Evolutionary conservation across 116 monocot genomes (phyloP).

Genomic region (Posidonia oceanica): DNA sequence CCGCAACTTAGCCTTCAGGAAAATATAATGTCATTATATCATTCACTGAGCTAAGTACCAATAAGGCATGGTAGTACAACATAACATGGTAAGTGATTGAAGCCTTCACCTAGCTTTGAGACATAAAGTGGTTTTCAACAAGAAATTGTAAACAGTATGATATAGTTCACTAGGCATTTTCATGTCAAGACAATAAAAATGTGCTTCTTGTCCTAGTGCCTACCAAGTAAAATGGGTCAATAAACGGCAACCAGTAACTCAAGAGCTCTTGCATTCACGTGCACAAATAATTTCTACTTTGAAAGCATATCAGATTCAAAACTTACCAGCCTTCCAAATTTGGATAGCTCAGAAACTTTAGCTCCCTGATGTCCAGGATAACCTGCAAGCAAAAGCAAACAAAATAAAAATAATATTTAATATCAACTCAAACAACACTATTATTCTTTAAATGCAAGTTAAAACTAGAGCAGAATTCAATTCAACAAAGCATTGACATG

Average conservation of each 20-base stretch:
- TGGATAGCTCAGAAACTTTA: constrained; percentile 49
- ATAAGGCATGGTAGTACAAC: neutral
- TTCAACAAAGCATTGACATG: too few species aligned
- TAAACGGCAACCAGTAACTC: neutral
- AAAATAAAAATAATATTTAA: neutral
- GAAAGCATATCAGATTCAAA: neutral
- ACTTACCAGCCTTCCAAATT: constrained; percentile 64
- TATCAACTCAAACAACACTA: neutral
- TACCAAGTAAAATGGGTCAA: too few species aligned
- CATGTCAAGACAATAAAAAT: too few species aligned
- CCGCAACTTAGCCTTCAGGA: constrained; percentile 33
- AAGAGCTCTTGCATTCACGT: neutral
- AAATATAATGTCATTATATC: neutral
- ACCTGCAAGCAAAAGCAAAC: constrained; percentile 1
- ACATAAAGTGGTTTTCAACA: too few species aligned
- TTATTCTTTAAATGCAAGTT: too few species aligned
- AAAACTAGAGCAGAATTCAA: too few species aligned
- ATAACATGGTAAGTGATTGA: too few species aligned
- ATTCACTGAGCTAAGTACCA: neutral
- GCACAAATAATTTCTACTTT: neutral
- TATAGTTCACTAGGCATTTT: too few species aligned
- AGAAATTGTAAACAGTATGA: too few species aligned
- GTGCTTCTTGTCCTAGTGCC: too few species aligned
- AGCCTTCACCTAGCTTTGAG: too few species aligned
- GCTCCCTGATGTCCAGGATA: constrained; percentile 23